Evolutionary conservation across 2,329 filamentous ascomycete species (phyloP), one percentile per base, ranked within the genome.

Genomic region (Iodosphaeria phyllophila): DNA sequence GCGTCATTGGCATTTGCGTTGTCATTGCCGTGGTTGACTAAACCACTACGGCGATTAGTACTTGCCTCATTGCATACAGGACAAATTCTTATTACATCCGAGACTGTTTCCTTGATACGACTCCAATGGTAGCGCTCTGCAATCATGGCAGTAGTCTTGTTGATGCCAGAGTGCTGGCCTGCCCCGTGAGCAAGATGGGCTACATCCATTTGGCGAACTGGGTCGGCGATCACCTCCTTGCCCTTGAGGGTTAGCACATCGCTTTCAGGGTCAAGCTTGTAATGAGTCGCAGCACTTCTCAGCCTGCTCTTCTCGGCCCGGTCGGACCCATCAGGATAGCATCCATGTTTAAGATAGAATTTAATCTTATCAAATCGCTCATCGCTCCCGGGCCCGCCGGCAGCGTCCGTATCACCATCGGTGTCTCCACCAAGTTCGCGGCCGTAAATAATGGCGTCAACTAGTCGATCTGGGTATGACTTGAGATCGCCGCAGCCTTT

Each of bases 361-460:
- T 84, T 77, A 47, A 95, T 95, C 61, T 93, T 93, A 60, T 93
- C 86, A 59, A 95, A 95, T 38, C 89, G 79, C 56, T 93, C 84
- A 58, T 93, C 84, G 49, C 76, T 84, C 40, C 86, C 75, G 46
- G 79, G 79, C 45, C 89, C 80, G 39, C 64, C 66, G 43, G 44
- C 51, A 32, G 54, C 60, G n/a, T n/a, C n/a, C n/a, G n/a, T n/a
- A n/a, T n/a, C n/a, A n/a, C n/a, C n/a, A n/a, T n/a, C n/a, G n/a
- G n/a, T n/a, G 22, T 46, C 44, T 30, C 39, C 43, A 35, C 43
- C 54, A 31, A 70, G 53, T 38, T 74, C 69, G 27, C 68, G 61
- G 17, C 83, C 83, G 51, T 76, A 80, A 32, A 80, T 78, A 46
- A 80, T 78, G 42, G 73, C 75, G 49, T 80, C 74, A 31, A 80